A percentile compares a stretch with the other conserved stretches of the same genome.
Conservation (phyloP, 108 stramenopile species). For the Pseudonitzschia multiseries region DNA sequence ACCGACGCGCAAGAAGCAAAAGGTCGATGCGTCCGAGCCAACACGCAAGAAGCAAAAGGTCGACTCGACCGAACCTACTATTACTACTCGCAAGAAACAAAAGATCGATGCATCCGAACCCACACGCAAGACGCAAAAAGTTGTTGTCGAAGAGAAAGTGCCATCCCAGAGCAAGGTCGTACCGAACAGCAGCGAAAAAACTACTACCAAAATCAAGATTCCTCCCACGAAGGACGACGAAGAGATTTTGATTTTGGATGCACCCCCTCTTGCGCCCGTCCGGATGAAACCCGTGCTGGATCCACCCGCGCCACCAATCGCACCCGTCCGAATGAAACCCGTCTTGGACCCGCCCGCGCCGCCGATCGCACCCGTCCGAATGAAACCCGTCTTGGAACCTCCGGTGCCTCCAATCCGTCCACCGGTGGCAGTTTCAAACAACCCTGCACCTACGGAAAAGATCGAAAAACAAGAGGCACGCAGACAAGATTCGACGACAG, state of each 20-base stretch:
- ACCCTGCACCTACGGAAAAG: neutral
- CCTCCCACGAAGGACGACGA: neutral
- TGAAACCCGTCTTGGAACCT: conserved; percentile 15
- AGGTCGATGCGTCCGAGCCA: conserved; percentile 9
- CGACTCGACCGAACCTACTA: conserved; percentile 1
- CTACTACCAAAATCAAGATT: neutral
- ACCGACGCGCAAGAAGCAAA: conserved; percentile 13
- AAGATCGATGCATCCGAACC: conserved; percentile 5
- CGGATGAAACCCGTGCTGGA: conserved; percentile 19
- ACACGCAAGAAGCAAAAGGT: conserved; percentile 14
- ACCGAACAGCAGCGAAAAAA: neutral
- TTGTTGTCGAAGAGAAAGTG: neutral
- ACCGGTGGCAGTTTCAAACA: neutral
- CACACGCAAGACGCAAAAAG: conserved; percentile 8
- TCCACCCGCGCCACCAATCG: neutral
- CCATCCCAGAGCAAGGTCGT: neutral
- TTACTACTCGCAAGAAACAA: conserved; percentile 13
- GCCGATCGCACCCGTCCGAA: neutral
- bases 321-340: conserved; percentile 10
- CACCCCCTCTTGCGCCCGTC: conserved; percentile 5
- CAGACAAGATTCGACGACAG: neutral
- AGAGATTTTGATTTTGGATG: no score
- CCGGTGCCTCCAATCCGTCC: neutral
- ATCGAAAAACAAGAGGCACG: neutral
- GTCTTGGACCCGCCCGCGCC: conserved; percentile 4